These are phyloP conservation scores for Didymella glomerata DNA, from an alignment of 2,329 filamentous ascomycete genomes.

Conservation along the genomic window DNA sequence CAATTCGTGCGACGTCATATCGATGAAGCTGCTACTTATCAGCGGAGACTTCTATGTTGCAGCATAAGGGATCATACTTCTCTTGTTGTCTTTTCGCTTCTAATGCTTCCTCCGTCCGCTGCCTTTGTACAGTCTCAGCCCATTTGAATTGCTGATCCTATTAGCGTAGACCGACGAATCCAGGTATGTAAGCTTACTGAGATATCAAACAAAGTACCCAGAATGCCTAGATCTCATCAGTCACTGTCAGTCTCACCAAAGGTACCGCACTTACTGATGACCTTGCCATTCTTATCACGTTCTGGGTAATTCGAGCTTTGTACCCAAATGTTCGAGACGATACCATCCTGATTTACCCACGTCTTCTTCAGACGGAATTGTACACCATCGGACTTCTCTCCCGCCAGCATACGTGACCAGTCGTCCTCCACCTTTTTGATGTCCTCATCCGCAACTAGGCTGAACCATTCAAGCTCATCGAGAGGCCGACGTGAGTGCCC, in stretches of 20 bases:
- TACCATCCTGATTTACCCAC: constrained; percentile 39
- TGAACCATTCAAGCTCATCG: constrained; percentile 30
- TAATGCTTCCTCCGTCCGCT: constrained; percentile 46
- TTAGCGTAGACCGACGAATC: not conserved
- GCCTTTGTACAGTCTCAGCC: constrained; percentile 47
- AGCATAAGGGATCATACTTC: constrained; percentile 27
- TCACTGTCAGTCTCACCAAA: no score
- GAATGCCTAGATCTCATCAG: constrained; percentile 30
- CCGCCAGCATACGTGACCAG: constrained; percentile 30
- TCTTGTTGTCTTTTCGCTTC: constrained; percentile 51
- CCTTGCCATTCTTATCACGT: constrained; percentile 33
- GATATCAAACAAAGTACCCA: constrained; percentile 50
- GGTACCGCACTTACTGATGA: constrained; percentile 28
- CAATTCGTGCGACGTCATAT: constrained; percentile 51
- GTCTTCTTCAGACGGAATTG: constrained; percentile 41
- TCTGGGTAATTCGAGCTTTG: constrained; percentile 39
- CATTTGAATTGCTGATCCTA: constrained; percentile 43
- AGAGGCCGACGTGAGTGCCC: constrained; percentile 26
- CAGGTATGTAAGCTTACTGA: constrained; percentile 17
- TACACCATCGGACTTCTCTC: constrained; percentile 27
- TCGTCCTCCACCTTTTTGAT: constrained; percentile 24
- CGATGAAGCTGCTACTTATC: constrained; percentile 35
- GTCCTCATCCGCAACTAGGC: constrained; percentile 36
- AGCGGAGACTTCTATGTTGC: not conserved
- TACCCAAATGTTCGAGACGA: constrained; percentile 37